Conservation (phyloP, 805 yeast species). For the Vanderwaltozyma yarrowii region DNA sequence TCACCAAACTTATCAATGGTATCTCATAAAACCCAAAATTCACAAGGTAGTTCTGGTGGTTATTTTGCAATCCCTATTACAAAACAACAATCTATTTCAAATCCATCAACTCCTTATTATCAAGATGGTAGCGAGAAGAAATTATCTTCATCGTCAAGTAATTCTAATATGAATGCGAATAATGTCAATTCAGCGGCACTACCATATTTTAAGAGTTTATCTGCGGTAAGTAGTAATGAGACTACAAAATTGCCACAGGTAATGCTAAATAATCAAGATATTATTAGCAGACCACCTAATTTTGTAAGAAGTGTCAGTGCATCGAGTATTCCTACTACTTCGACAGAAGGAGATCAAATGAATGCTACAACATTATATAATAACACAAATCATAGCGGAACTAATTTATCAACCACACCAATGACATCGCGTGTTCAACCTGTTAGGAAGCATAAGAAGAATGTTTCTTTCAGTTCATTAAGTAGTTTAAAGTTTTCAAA, state of each 20-base stretch:
- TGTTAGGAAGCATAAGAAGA: conserved; percentile 26
- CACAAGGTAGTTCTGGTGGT: conserved; percentile 25
- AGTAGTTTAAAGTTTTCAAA: conserved; percentile 28
- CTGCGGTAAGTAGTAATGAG: not conserved
- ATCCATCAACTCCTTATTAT: not conserved
- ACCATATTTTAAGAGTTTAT: not conserved
- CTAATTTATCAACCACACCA: conserved; percentile 9
- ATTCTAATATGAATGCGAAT: not conserved
- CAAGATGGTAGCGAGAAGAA: conserved; percentile 7
- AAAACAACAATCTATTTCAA: conserved; percentile 3
- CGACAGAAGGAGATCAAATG: conserved; percentile 9
- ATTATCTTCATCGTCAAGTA: conserved; percentile 2
- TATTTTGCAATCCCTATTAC: conserved; percentile 28
- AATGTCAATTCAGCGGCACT: not conserved
- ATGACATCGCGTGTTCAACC: conserved; percentile 17
- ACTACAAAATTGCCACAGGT: conserved; percentile 10
- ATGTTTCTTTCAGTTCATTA: conserved; percentile 27
- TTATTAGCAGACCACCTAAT: not conserved
- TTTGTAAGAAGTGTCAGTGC: conserved; percentile 1
- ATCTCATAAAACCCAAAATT: conserved; percentile 19
- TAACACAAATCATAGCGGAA: conserved; percentile 18
- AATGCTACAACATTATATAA: conserved; percentile 10
- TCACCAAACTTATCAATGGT: conserved; percentile 10
- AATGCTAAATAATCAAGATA: conserved; percentile 14
- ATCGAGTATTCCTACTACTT: conserved; percentile 6